These are phyloP conservation scores for Colletotrichum shisoi DNA, from an alignment of 2,329 filamentous ascomycete species.

Conservation along the genomic window DNA sequence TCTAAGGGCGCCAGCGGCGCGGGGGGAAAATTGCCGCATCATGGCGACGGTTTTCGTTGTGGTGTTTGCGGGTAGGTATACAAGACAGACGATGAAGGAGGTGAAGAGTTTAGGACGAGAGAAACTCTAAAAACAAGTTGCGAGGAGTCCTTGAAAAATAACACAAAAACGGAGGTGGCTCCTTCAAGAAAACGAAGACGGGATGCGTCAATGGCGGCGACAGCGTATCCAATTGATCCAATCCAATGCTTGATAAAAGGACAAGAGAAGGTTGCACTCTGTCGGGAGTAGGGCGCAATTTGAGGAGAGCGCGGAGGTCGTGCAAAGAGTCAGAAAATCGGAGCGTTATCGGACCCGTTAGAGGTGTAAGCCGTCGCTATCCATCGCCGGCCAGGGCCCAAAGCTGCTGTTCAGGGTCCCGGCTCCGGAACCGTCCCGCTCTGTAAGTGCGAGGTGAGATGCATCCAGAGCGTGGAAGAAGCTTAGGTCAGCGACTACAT, in stretches of 20 bases:
- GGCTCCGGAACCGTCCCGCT: slow-evolving; percentile 33
- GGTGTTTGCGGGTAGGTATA: neutral
- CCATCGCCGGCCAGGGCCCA: slow-evolving; percentile 25
- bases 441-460: slow-evolving; percentile 8
- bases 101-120: neutral
- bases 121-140: slow-evolving; percentile 1
- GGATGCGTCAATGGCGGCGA: slow-evolving; percentile 12
- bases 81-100: slow-evolving; percentile 6
- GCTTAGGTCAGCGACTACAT: slow-evolving; percentile 34
- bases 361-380: slow-evolving; percentile 40
- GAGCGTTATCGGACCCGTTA: slow-evolving; percentile 44
- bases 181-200: slow-evolving; percentile 2
- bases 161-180: slow-evolving; percentile 7
- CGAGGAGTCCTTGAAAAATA: neutral
- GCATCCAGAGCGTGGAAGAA: neutral
- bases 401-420: slow-evolving; percentile 35
- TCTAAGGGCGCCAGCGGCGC: slow-evolving; percentile 47
- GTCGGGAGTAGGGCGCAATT: slow-evolving; percentile 26
- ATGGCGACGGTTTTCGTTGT: slow-evolving; percentile 45
- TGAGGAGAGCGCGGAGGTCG: slow-evolving; percentile 28
- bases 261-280: neutral
- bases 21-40: slow-evolving; percentile 57
- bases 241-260: slow-evolving; percentile 30
- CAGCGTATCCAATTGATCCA: slow-evolving; percentile 27
- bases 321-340: slow-evolving; percentile 39